Conservation (phyloP, 306 rosid genomes). For the Dicorynia guianensis region DNA sequence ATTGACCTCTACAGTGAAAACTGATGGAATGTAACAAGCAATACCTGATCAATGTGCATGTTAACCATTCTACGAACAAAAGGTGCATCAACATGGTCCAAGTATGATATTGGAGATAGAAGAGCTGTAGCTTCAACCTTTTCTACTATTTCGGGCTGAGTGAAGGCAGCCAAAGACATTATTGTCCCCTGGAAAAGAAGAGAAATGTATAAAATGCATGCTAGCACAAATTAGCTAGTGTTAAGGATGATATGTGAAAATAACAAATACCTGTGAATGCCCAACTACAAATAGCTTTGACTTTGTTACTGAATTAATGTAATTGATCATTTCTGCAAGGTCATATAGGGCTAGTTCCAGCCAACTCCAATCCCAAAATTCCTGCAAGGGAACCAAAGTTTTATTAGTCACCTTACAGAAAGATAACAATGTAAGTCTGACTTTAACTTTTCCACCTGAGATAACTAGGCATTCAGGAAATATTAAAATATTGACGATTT, state of each 20-base stretch:
- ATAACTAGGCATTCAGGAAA: conserved; percentile 18
- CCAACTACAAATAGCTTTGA: conserved; percentile 81
- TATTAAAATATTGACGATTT: conserved; percentile 13
- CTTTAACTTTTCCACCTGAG: conserved; percentile 7
- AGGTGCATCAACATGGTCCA: conserved; percentile 72
- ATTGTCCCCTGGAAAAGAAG: conserved; percentile 77
- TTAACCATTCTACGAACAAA: conserved; percentile 75
- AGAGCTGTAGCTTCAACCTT: conserved; percentile 91
- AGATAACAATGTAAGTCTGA: conserved; percentile 1
- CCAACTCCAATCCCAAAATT: conserved; percentile 98
- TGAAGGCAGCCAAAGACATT: conserved; percentile 75
- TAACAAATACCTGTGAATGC: conserved; percentile 82
- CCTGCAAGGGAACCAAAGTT: conserved; percentile 55
- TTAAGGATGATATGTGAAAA: conserved; percentile 34
- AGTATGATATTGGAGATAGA: conserved; percentile 84
- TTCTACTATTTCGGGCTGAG: conserved; percentile 71
- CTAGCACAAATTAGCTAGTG: conserved; percentile 13
- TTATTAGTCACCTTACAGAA: conserved; percentile 32
- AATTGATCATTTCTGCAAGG: conserved; percentile 73
- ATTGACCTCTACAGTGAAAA: conserved; percentile 31
- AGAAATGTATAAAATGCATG: conserved; percentile 29
- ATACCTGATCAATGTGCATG: conserved; percentile 85
- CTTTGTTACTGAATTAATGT: conserved; percentile 58
- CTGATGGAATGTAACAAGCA: conserved; percentile 25
- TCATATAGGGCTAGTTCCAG: conserved; percentile 84